Percentiles rank a stretch among this genome's conserved stretches.
Conservation (phyloP, 805 yeast genomes). For the Cyberlindnera mycetangii region DNA sequence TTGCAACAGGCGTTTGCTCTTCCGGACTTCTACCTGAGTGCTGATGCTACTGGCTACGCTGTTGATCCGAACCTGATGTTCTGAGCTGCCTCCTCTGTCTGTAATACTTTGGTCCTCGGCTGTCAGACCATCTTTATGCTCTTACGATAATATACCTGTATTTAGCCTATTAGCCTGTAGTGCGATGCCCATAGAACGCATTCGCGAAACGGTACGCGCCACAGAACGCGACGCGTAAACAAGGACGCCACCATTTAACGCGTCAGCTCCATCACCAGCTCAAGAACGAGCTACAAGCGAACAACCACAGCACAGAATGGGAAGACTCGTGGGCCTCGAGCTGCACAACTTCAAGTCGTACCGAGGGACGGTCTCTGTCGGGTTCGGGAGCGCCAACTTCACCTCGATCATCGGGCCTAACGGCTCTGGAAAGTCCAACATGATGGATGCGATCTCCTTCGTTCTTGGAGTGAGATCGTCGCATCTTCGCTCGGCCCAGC, state of each 20-base stretch:
- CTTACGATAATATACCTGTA: not conserved
- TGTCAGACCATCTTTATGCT: not conserved
- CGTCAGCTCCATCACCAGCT: not conserved
- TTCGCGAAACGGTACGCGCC: not conserved
- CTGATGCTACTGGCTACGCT: conserved; percentile 8
- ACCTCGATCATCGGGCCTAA: conserved; percentile 97
- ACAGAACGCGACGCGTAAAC: not conserved
- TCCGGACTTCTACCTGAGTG: conserved; percentile 16
- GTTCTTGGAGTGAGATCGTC: conserved; percentile 80
- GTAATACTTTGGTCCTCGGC: not conserved
- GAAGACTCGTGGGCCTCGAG: conserved; percentile 75
- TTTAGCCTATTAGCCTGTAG: too few relatives aligned
- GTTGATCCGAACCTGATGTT: conserved; percentile 13
- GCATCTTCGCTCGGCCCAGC: conserved; percentile 69
- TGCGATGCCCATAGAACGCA: too few relatives aligned
- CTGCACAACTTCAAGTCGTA: conserved; percentile 90
- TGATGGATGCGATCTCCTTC: conserved; percentile 96
- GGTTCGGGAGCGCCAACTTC: conserved; percentile 80
- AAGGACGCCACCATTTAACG: not conserved
- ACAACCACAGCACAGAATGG: conserved; percentile 48
- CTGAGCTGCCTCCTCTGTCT: conserved; percentile 1
- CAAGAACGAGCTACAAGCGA: not conserved
- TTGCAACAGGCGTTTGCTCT: conserved; percentile 18
- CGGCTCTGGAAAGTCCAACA: conserved; percentile 95
- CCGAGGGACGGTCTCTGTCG: conserved; percentile 68